Evolutionary conservation across 768 basidiomycete genomes (phyloP).

Genomic region (Trametes gibbosa): DNA sequence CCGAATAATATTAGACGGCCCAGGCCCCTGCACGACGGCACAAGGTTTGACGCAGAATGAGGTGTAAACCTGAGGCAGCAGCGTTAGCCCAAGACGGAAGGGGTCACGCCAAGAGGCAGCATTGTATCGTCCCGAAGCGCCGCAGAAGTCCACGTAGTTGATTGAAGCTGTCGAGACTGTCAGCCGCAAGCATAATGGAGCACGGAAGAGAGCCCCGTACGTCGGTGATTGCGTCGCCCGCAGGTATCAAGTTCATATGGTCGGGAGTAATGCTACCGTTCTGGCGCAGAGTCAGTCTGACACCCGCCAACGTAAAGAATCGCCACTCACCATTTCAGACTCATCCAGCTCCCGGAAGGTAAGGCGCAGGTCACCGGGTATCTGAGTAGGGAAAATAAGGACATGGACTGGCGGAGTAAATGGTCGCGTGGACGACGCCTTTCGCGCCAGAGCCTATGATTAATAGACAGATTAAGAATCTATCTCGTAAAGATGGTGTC

Average conservation of each 20-base stretch:
- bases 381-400: conserved; percentile 66
- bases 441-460: conserved; percentile 53
- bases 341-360: conserved; percentile 73
- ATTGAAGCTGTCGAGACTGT: conserved; percentile 43
- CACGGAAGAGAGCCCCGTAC: conserved; percentile 38
- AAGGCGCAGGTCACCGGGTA: conserved; percentile 68
- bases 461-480: background rate
- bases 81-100: conserved; percentile 11
- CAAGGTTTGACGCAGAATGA: background rate
- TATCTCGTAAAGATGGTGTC: background rate
- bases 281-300: conserved; percentile 23
- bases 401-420: conserved; percentile 74
- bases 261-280: conserved; percentile 54
- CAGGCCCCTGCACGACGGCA: background rate
- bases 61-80: background rate
- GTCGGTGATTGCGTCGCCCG: conserved; percentile 53
- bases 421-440: conserved; percentile 53
- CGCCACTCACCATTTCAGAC: conserved; percentile 45
- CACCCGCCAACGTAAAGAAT: background rate
- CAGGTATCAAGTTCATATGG: conserved; percentile 74
- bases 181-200: background rate
- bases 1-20: background rate
- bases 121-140: conserved; percentile 33
- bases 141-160: conserved; percentile 47
- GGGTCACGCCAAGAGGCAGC: conserved; percentile 45